phyloP scores from a whole-genome alignment of 2,329 filamentous ascomycete species.

The Alternaria arbusti region DNA sequence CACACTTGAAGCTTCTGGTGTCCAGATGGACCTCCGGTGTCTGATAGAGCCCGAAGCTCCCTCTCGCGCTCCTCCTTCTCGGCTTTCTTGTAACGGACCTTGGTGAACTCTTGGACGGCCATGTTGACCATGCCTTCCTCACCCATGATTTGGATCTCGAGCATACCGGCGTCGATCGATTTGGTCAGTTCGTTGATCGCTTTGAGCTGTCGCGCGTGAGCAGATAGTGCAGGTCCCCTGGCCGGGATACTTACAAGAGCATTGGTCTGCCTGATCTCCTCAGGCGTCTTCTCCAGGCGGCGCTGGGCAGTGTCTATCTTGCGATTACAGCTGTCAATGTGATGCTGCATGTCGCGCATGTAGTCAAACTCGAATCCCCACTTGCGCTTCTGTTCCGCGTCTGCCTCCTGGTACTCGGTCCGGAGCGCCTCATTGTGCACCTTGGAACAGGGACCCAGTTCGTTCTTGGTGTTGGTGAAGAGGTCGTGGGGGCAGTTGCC shows the following conservation, averaged over 20 bases:
- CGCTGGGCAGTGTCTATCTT: conserved; percentile 90
- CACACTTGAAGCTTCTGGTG: conserved; percentile 99
- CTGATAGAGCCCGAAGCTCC: conserved; percentile 87
- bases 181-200: conserved; percentile 80
- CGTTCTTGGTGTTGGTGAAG: conserved; percentile 99
- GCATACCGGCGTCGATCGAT: conserved; percentile 79
- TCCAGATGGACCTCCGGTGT: conserved; percentile 89
- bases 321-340: conserved; percentile 95
- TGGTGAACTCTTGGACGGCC: conserved; percentile 87
- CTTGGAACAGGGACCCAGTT: conserved; percentile 87
- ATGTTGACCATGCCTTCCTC: conserved; percentile 80
- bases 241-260: conserved; percentile 63
- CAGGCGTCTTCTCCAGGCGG: conserved; percentile 92
- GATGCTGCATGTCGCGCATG: conserved; percentile 92
- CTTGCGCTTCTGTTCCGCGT: conserved; percentile 73
- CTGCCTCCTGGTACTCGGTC: conserved; percentile 80
- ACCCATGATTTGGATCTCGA: conserved; percentile 85
- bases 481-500: conserved; percentile 97
- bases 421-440: conserved; percentile 89
- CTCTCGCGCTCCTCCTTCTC: conserved; percentile 83
- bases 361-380: conserved; percentile 97
- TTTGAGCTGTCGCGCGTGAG: conserved; percentile 65
- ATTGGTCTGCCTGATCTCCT: conserved; percentile 96
- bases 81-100: conserved; percentile 78
- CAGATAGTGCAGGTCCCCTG: neutral